These are phyloP conservation scores for Parasitella parasitica DNA, from an alignment of 371 early-diverging fungal species.

Conservation along the genomic window DNA sequence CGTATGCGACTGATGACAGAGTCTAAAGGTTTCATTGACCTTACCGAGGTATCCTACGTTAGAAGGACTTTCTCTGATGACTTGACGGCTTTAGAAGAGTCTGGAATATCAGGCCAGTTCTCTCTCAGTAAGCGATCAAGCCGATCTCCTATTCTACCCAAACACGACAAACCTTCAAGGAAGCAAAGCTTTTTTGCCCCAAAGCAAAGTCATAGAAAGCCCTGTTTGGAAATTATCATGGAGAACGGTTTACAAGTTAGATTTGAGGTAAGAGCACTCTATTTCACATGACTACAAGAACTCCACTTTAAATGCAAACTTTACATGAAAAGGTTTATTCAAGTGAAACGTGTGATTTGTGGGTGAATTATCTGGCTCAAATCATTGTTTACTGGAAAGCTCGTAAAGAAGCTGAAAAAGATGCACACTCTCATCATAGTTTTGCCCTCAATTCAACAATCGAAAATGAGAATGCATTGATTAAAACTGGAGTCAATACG, in stretches of 20 bases:
- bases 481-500: background rate
- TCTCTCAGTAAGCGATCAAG: background rate
- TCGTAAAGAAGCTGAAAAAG: slow-evolving; percentile 43
- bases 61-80: slow-evolving; percentile 21
- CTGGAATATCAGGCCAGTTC: background rate
- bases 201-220: slow-evolving; percentile 9
- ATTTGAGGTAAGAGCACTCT: slow-evolving; percentile 23
- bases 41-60: slow-evolving; percentile 48
- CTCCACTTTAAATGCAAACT: background rate
- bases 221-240: slow-evolving; percentile 44
- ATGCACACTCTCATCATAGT: slow-evolving; percentile 30
- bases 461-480: slow-evolving; percentile 27
- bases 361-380: slow-evolving; percentile 50
- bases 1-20: slow-evolving; percentile 47
- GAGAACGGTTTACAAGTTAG: slow-evolving; percentile 36
- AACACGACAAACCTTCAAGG: background rate
- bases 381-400: slow-evolving; percentile 56
- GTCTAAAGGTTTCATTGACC: slow-evolving; percentile 53
- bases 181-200: slow-evolving; percentile 2
- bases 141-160: background rate
- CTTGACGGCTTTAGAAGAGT: background rate
- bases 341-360: slow-evolving; percentile 48
- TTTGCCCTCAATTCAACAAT: slow-evolving; percentile 22
- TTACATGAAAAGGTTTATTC: slow-evolving; percentile 41
- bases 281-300: background rate